A percentile compares a stretch with the other conserved stretches of the same genome.
These are phyloP conservation scores for Pseudocercospora macadamiae DNA, from an alignment of 2,329 filamentous ascomycete genomes.

Conservation along the genomic window DNA sequence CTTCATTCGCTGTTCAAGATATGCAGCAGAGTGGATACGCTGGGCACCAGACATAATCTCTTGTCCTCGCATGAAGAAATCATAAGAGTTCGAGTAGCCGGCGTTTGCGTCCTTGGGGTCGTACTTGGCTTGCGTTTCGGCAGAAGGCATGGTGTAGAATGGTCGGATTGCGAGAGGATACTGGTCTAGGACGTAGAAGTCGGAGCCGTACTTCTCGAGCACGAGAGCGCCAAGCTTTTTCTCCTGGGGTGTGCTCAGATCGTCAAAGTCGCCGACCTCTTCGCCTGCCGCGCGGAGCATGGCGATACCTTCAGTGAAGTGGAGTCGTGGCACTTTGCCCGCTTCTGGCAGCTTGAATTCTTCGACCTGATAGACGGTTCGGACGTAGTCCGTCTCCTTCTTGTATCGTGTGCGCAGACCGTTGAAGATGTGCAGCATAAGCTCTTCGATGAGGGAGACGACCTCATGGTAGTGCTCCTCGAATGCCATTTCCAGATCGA, in stretches of 20 bases:
- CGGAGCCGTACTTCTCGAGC: conserved; percentile 84
- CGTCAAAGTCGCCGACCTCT: conserved; percentile 75
- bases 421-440: conserved; percentile 78
- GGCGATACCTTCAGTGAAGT: conserved; percentile 76
- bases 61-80: conserved; percentile 72
- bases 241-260: conserved; percentile 78
- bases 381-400: conserved; percentile 72
- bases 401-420: conserved; percentile 69
- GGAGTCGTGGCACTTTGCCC: conserved; percentile 75
- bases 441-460: conserved; percentile 69
- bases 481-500: conserved; percentile 91
- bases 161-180: conserved; percentile 87
- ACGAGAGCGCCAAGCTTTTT: conserved; percentile 87
- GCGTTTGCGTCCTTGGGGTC: conserved; percentile 50
- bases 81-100: conserved; percentile 66
- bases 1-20: conserved; percentile 61
- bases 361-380: conserved; percentile 75
- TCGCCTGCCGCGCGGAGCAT: conserved; percentile 78
- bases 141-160: conserved; percentile 87
- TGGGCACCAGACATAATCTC: conserved; percentile 70
- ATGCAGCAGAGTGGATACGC: conserved; percentile 65
- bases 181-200: conserved; percentile 97
- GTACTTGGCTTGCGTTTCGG: conserved; percentile 57
- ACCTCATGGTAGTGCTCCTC: conserved; percentile 78
- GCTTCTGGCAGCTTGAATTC: conserved; percentile 73